These are phyloP conservation scores for Zalerion maritima DNA, from an alignment of 495 filamentous ascomycete genomes.

Conservation along the genomic window DNA sequence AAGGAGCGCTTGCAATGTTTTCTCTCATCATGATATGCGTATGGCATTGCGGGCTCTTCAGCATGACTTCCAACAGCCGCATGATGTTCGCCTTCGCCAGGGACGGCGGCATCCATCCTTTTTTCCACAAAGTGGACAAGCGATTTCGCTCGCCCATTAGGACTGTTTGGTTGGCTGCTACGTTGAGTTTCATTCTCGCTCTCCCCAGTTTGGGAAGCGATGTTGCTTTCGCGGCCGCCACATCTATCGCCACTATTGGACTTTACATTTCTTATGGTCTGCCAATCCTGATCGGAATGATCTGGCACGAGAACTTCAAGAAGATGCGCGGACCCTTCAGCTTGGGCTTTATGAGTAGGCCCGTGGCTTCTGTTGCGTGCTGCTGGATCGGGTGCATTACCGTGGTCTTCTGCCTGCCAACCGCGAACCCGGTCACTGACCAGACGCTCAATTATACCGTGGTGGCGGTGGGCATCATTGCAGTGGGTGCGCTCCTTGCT, in stretches of 20 bases:
- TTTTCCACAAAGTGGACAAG: slow-evolving; percentile 29
- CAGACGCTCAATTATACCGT: slow-evolving; percentile 51
- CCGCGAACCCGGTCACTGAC: slow-evolving; percentile 40
- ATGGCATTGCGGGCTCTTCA: slow-evolving; percentile 47
- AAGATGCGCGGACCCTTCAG: slow-evolving; percentile 40
- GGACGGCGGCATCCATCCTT: slow-evolving; percentile 33
- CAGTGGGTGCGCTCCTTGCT: slow-evolving; percentile 18
- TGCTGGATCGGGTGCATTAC: slow-evolving; percentile 42
- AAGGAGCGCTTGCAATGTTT: slow-evolving; percentile 41
- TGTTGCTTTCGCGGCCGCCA: slow-evolving; percentile 48
- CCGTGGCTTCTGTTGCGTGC: slow-evolving; percentile 35
- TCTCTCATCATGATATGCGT: slow-evolving; percentile 44
- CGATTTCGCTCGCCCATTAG: slow-evolving; percentile 35
- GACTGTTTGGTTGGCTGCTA: slow-evolving; percentile 42
- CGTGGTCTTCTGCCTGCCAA: slow-evolving; percentile 50
- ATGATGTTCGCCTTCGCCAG: slow-evolving; percentile 51
- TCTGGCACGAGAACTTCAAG: slow-evolving; percentile 27
- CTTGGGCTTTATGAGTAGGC: slow-evolving; percentile 38
- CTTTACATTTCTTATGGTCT: slow-evolving; percentile 51
- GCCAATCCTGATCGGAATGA: slow-evolving; percentile 42
- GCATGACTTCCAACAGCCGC: slow-evolving; percentile 43
- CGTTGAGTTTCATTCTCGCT: slow-evolving; percentile 42
- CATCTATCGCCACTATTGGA: slow-evolving; percentile 48
- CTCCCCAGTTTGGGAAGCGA: slow-evolving; percentile 44
- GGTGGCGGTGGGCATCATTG: slow-evolving; percentile 47